Evolutionary conservation across 75 land plant genomes (phyloP), one percentile per base, ranked within the genome.

Genomic region (Cunninghamia lanceolata): DNA sequence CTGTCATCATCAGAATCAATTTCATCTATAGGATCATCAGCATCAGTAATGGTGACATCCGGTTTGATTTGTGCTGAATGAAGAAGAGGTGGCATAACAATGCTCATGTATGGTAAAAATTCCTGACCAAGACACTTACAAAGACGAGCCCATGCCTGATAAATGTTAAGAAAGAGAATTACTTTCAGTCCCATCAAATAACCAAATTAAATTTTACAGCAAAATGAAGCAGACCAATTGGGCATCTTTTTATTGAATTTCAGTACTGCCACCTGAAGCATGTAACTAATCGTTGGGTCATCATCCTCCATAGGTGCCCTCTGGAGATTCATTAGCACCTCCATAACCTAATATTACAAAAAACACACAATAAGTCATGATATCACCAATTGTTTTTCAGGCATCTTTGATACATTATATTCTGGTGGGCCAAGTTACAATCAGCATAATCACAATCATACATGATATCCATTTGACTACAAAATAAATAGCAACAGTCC

Each of bases 41-140:
- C 88, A 86, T 88, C 82, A 32, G 88, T 86, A 66, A 88, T 88
- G 30, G 88, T 88, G 39, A 88, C 88, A 75, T 88, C 88, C 13
- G 88, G 88, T 75, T 88, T 88, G 38, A 88, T 82, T 54, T 88
- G 88, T 50, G 88, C 88, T 21, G 88, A 88, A 47, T 59, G 88
- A 47, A 88, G 88, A n/a, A 88, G 88, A 40, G 88, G 88, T 53
- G 88, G 88, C 88, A 88, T 88, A 86, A 88, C 88, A 88, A 88
- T 85, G 45, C 32, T 47, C 88, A 88, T 88, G 73, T 88, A 88
- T 40, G 88, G 88, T 25, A 86, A 73, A 28, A 88, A 88, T 38
- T 88, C 88, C 76, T 88, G 88, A 32, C 88, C 88, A 59, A 88
- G 75, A 54, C 88, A 88, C 87, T 88, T 88, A 46, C 88, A 88